These are phyloP conservation scores for Scheffersomyces titani DNA, from an alignment of 1,139 yeast genomes.

Conservation along the genomic window DNA sequence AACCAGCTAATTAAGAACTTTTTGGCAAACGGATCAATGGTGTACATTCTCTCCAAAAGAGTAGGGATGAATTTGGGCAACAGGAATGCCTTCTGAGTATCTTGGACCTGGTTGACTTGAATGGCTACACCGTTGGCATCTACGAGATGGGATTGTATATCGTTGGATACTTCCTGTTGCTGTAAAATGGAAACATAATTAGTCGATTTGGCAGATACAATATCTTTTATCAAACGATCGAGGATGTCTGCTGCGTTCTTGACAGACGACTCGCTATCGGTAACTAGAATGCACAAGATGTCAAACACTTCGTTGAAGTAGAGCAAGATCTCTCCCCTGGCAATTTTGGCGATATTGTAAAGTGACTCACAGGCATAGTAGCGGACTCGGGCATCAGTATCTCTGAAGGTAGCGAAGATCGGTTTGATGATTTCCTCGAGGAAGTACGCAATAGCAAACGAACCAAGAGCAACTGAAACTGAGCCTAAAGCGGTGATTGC, in stretches of 20 bases:
- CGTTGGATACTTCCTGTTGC: conserved; percentile 46
- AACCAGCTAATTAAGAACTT: conserved; percentile 93
- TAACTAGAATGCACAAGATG: conserved; percentile 83
- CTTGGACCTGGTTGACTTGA: conserved; percentile 63
- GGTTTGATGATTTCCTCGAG: conserved; percentile 89
- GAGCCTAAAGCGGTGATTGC: conserved; percentile 54
- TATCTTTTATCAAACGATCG: conserved; percentile 89
- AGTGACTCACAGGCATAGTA: conserved; percentile 97
- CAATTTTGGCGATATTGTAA: conserved; percentile 94
- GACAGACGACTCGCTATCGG: conserved; percentile 90
- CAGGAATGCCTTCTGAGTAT: conserved; percentile 76
- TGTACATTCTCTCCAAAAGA: conserved; percentile 85
- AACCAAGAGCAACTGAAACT: conserved; percentile 51
- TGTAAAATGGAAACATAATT: conserved; percentile 82
- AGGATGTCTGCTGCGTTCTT: conserved; percentile 95
- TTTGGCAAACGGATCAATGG: conserved; percentile 89
- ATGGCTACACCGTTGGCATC: conserved; percentile 56
- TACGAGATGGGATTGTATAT: conserved; percentile 45
- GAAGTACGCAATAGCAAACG: conserved; percentile 57
- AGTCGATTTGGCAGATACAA: conserved; percentile 93
- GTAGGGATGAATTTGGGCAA: conserved; percentile 88
- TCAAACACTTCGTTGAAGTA: conserved; percentile 96
- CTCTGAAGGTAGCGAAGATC: conserved; percentile 92
- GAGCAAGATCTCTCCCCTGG: conserved; percentile 88
- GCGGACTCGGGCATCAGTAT: conserved; percentile 93